A percentile compares a stretch with the other conserved stretches of the same genome.
Conservation (phyloP, 495 filamentous ascomycete species). For the Halenospora varia region DNA sequence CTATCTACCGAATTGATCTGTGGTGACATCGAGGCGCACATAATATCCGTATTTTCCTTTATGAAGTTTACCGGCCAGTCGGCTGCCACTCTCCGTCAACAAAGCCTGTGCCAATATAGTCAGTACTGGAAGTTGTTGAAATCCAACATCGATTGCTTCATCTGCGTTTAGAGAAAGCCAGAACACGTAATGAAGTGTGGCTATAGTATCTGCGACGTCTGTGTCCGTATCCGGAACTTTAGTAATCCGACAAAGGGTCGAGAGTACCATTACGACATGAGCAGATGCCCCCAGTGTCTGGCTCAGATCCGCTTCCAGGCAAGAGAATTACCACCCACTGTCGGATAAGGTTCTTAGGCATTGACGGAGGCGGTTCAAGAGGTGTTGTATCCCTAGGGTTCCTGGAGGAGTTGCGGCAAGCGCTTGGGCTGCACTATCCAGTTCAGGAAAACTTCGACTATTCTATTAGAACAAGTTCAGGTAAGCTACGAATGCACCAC, state of each 20-base stretch:
- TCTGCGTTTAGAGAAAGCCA: slow-evolving; percentile 14
- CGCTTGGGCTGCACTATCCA: slow-evolving; percentile 10
- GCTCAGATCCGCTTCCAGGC: slow-evolving; percentile 10
- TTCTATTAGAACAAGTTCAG: slow-evolving; percentile 18
- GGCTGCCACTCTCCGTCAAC: background rate
- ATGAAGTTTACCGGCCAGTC: slow-evolving; percentile 11
- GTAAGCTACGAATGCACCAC: slow-evolving; percentile 4
- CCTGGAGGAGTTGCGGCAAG: slow-evolving; percentile 9
- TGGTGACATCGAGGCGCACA: slow-evolving; percentile 5
- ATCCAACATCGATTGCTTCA: slow-evolving; percentile 10
- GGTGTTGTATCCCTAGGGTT: slow-evolving; percentile 13
- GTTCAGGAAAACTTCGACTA: slow-evolving; percentile 20
- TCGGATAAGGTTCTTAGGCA: slow-evolving; percentile 9
- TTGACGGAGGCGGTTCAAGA: slow-evolving; percentile 17
- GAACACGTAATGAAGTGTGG: slow-evolving; percentile 14
- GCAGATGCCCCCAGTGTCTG: slow-evolving; percentile 4
- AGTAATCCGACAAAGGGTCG: slow-evolving; percentile 4
- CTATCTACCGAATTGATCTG: slow-evolving; percentile 5
- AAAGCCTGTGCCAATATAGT: slow-evolving; percentile 4
- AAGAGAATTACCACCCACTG: slow-evolving; percentile 14
- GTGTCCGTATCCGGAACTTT: slow-evolving; percentile 5
- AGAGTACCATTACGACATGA: slow-evolving; percentile 16
- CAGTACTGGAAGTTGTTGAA: slow-evolving; percentile 3
- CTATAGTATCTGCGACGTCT: slow-evolving; percentile 13
- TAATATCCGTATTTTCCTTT: slow-evolving; percentile 14